Conservation (phyloP, 1,139 yeast species). For the Pichia sp. region DNA sequence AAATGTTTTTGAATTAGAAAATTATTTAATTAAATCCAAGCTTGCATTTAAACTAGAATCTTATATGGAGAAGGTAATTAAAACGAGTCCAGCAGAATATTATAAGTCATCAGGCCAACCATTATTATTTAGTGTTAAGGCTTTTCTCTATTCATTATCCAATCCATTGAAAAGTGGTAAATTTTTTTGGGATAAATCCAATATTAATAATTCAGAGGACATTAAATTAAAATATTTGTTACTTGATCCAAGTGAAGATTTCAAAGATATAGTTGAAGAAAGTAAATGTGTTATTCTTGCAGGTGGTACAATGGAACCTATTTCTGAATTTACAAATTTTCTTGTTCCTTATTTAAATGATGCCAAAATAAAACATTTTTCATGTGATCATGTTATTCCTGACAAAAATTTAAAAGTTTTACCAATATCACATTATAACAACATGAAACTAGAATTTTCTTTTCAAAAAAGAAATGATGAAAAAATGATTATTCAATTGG, state of each 20-base stretch:
- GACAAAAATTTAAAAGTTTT: constrained; percentile 57
- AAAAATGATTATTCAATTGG: constrained; percentile 46
- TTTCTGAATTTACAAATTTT: constrained; percentile 57
- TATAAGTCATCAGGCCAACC: constrained; percentile 38
- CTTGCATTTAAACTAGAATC: constrained; percentile 81
- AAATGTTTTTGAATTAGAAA: constrained; percentile 63
- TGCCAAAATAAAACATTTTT: constrained; percentile 45
- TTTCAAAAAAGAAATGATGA: constrained; percentile 52
- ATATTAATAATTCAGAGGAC: constrained; percentile 17
- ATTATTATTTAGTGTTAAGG: constrained; percentile 56
- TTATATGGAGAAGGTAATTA: constrained; percentile 43
- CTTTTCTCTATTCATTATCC: constrained; percentile 59
- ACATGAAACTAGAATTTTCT: constrained; percentile 53
- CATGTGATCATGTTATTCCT: constrained; percentile 86
- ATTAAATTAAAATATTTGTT: constrained; percentile 59
- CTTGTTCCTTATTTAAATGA: constrained; percentile 55
- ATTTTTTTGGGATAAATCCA: constrained; percentile 55
- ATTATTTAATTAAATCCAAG: constrained; percentile 60
- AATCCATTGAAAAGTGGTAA: constrained; percentile 81
- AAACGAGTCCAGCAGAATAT: constrained; percentile 14
- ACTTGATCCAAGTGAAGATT: constrained; percentile 72
- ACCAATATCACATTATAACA: constrained; percentile 33
- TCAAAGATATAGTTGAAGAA: constrained; percentile 58
- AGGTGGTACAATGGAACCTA: constrained; percentile 97
- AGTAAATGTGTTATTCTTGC: constrained; percentile 73